phyloP scores from a whole-genome alignment of 2,329 filamentous ascomycete species.

The Sporothrix euskadiensis region DNA sequence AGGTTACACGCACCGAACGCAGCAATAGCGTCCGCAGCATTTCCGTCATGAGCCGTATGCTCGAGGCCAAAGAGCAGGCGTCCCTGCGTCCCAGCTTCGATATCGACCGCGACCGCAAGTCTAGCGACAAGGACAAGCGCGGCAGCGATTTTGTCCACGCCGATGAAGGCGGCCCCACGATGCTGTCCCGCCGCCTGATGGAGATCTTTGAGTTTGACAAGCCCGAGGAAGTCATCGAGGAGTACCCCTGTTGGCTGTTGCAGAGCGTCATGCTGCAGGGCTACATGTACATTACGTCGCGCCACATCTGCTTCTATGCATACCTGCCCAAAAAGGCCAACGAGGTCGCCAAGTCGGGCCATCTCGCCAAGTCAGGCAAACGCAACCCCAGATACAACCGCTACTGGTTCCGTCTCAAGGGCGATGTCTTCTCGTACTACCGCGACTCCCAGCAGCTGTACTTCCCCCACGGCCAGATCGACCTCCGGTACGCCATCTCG shows the following conservation, averaged over 20 bases:
- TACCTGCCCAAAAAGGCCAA: constrained; percentile 93
- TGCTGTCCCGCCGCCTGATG: constrained; percentile 70
- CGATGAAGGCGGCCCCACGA: constrained; percentile 51
- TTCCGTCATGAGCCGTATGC: constrained; percentile 75
- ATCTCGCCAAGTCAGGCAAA: constrained; percentile 83
- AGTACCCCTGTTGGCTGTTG: constrained; percentile 91
- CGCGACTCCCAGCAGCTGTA: constrained; percentile 80
- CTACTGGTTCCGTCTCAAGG: constrained; percentile 92
- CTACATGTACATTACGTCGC: constrained; percentile 91
- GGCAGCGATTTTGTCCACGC: constrained; percentile 30
- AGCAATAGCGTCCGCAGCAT: constrained; percentile 44
- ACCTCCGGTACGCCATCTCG: constrained; percentile 86
- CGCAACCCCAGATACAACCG: constrained; percentile 84
- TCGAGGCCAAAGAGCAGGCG: constrained; percentile 68
- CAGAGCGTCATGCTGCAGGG: constrained; percentile 91
- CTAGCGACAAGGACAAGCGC: constrained; percentile 40
- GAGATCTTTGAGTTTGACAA: constrained; percentile 83
- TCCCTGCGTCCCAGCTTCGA: constrained; percentile 58
- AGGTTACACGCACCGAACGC: constrained; percentile 41
- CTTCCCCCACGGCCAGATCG: constrained; percentile 88
- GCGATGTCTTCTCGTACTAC: constrained; percentile 89
- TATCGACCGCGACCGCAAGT: constrained; percentile 51
- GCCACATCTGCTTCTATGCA: constrained; percentile 95
- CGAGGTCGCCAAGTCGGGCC: constrained; percentile 79
- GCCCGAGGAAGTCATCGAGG: constrained; percentile 81